Conservation (phyloP, 2,329 filamentous ascomycete species). For the Sporothrix schenckii region DNA sequence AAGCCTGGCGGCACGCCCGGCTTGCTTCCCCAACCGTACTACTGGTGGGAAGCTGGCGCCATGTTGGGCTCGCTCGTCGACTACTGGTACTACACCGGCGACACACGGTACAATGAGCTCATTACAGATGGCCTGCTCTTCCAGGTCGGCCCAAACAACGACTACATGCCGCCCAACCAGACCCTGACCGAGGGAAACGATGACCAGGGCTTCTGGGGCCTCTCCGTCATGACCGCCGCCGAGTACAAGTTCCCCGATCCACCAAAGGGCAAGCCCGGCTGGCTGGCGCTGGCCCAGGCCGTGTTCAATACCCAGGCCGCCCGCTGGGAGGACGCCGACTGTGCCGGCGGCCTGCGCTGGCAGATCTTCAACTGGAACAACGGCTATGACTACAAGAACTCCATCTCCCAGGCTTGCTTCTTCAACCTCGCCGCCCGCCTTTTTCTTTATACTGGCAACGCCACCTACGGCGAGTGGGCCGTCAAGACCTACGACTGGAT, state of each 20-base stretch:
- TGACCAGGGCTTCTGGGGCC: constrained; percentile 74
- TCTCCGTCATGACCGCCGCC: constrained; percentile 70
- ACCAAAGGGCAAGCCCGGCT: constrained; percentile 59
- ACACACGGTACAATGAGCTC: constrained; percentile 71
- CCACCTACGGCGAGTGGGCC: constrained; percentile 78
- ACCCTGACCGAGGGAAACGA: constrained; percentile 68
- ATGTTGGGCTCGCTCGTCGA: constrained; percentile 73
- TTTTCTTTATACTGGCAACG: constrained; percentile 72
- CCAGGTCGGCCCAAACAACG: constrained; percentile 71
- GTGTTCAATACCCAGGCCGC: constrained; percentile 78
- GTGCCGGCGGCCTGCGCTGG: constrained; percentile 78
- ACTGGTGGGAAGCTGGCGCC: constrained; percentile 71
- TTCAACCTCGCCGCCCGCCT: constrained; percentile 62
- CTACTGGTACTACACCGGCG: constrained; percentile 64
- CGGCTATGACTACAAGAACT: constrained; percentile 72
- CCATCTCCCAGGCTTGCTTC: constrained; percentile 55
- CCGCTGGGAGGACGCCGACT: constrained; percentile 71
- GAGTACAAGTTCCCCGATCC: constrained; percentile 69
- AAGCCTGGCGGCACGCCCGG: constrained; percentile 55
- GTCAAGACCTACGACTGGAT: constrained; percentile 73
- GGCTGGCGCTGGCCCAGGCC: constrained; percentile 73
- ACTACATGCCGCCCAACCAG: constrained; percentile 78
- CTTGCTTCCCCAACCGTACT: constrained; percentile 44
- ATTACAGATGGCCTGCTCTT: constrained; percentile 69
- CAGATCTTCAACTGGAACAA: constrained; percentile 83